phyloP scores from a whole-genome alignment of 352 stramenopile species.

The Phytophthora palmivora region DNA sequence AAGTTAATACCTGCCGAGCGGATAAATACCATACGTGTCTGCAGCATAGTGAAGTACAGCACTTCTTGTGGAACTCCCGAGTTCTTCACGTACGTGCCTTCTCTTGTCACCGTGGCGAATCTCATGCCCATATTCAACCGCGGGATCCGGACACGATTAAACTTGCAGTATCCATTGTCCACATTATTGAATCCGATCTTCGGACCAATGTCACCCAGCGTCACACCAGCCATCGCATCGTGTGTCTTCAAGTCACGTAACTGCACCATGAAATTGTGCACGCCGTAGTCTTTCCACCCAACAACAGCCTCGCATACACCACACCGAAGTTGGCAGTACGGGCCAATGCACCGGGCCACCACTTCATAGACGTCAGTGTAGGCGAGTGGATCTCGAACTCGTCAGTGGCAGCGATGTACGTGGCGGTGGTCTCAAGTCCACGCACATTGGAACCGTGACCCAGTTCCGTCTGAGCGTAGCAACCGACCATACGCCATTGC shows the following conservation, averaged over 20 bases:
- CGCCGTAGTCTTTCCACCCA: conserved; percentile 87
- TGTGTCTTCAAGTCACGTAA: conserved; percentile 91
- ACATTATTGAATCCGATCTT: conserved; percentile 83
- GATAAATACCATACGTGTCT: conserved; percentile 72
- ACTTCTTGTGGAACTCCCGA: conserved; percentile 53
- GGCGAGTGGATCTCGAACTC: conserved; percentile 96
- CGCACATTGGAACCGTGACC: conserved; percentile 91
- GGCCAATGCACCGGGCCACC: conserved; percentile 95
- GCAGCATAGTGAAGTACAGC: conserved; percentile 86
- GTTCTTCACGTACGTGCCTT: conserved; percentile 75
- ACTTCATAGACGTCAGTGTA: conserved; percentile 95
- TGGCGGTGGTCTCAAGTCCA: conserved; percentile 95
- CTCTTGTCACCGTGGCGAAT: conserved; percentile 55
- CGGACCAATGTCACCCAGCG: conserved; percentile 67
- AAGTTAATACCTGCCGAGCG: conserved; percentile 63
- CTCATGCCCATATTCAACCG: conserved; percentile 77
- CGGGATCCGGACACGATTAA: conserved; percentile 65
- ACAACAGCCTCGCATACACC: conserved; percentile 89
- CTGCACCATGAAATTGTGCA: conserved; percentile 98
- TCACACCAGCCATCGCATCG: conserved; percentile 55
- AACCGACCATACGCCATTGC: conserved; percentile 79
- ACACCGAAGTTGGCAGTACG: conserved; percentile 93
- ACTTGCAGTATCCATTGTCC: conserved; percentile 72
- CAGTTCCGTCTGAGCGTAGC: conserved; percentile 91
- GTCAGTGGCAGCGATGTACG: conserved; percentile 88